Evolutionary conservation across 169 alveolate genomes (phyloP).

Genomic region (Perkinsus marinus): DNA sequence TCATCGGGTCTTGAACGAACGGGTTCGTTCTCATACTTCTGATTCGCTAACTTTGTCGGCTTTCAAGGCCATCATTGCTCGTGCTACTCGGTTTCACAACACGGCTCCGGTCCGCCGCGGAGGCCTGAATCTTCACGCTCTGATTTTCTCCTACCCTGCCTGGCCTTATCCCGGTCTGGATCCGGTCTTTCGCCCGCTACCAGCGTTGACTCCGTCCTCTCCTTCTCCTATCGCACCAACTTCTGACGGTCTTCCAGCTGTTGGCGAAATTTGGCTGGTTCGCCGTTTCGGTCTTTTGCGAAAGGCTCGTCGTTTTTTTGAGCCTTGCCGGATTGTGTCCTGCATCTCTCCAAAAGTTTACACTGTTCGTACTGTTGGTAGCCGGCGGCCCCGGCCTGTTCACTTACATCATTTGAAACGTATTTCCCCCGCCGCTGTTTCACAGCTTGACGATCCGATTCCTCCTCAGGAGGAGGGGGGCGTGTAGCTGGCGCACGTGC

Average conservation of each 20-base stretch:
- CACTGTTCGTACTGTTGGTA: background rate
- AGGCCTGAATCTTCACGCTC: background rate
- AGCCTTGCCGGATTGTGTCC: background rate
- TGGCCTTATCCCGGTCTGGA: background rate
- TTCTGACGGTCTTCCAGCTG: background rate
- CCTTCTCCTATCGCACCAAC: background rate
- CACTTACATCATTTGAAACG: background rate
- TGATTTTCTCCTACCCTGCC: background rate
- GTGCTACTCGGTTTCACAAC: background rate
- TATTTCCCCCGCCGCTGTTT: background rate
- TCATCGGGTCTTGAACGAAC: background rate
- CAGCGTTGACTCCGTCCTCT: background rate
- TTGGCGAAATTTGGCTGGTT: background rate
- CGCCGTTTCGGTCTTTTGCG: background rate
- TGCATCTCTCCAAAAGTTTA: background rate
- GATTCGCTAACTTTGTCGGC: background rate
- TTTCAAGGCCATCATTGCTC: background rate
- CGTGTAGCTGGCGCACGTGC: too few relatives aligned
- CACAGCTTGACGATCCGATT: too few relatives aligned
- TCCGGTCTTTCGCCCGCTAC: background rate
- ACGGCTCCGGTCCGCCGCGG: background rate
- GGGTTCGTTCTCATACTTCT: background rate
- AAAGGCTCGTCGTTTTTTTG: background rate
- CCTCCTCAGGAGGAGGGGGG: too few relatives aligned
- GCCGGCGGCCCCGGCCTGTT: background rate